phyloP scores from a whole-genome alignment of 768 basidiomycete species.

The Tulasnella sp. region DNA sequence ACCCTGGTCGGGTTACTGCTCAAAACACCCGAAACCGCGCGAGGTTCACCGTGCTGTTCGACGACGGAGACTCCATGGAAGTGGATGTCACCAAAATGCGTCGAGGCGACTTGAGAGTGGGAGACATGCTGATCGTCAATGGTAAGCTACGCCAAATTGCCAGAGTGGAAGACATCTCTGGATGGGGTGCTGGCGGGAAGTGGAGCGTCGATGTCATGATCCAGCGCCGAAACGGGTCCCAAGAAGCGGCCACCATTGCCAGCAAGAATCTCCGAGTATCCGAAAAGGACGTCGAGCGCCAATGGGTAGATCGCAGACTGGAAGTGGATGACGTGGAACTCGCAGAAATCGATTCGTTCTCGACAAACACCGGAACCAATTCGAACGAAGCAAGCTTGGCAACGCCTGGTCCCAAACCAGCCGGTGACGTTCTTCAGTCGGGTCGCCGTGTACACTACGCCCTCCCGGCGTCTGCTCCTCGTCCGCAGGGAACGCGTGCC shows the following conservation, averaged over 20 bases:
- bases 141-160: background rate
- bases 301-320: background rate
- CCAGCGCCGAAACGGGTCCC: background rate
- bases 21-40: background rate
- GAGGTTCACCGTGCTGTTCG: constrained; percentile 4
- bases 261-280: background rate
- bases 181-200: background rate
- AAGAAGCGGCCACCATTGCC: background rate
- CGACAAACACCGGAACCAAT: background rate
- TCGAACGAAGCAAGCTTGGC: background rate
- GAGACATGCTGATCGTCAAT: constrained; percentile 2
- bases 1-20: background rate
- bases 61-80: constrained; percentile 6
- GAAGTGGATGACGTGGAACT: background rate
- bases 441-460: background rate
- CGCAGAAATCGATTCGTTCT: background rate
- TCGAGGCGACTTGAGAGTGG: background rate
- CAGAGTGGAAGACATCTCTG: background rate
- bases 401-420: background rate
- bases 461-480: background rate
- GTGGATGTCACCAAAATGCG: constrained; percentile 5
- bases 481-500: background rate
- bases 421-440: background rate
- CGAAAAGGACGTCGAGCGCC: background rate
- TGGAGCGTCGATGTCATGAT: background rate